Percentiles rank a stretch among this genome's conserved stretches.
Conservation (phyloP, 192 early-diverging fungal genomes). For the Gamsiella multidivaricata region DNA sequence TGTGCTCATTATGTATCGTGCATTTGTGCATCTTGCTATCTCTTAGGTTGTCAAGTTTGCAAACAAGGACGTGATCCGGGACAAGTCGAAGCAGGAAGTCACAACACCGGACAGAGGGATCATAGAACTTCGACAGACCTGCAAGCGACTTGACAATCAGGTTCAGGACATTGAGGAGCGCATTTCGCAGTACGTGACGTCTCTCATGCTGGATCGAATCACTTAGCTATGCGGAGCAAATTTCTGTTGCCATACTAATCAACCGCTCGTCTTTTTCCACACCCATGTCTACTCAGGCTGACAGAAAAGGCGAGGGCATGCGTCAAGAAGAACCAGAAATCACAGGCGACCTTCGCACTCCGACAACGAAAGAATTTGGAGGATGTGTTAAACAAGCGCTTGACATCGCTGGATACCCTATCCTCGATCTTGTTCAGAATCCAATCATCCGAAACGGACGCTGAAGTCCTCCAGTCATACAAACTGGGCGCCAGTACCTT, state of each 20-base stretch:
- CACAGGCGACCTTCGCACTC: conserved; percentile 66
- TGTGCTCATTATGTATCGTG: neutral
- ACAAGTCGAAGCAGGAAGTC: conserved; percentile 53
- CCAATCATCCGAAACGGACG: conserved; percentile 69
- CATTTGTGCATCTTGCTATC: neutral
- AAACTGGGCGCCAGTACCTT: conserved; percentile 68
- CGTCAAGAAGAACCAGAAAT: conserved; percentile 57
- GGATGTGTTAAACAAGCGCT: conserved; percentile 64
- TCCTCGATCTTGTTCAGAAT: conserved; percentile 72
- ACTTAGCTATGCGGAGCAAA: neutral
- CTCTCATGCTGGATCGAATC: neutral
- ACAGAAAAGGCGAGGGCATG: conserved; percentile 54
- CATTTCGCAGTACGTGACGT: conserved; percentile 63
- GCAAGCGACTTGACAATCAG: conserved; percentile 61
- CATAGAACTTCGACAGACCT: conserved; percentile 63
- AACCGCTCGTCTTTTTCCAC: no score
- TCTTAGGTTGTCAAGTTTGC: conserved; percentile 49
- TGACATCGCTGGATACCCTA: conserved; percentile 68
- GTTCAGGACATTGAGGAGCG: conserved; percentile 68
- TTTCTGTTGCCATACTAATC: neutral
- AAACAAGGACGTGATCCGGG: conserved; percentile 30
- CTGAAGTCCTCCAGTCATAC: conserved; percentile 71
- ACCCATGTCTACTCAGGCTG: conserved; percentile 29
- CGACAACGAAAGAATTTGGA: conserved; percentile 65
- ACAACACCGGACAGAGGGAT: conserved; percentile 69